Base-by-base conservation (phyloP, 2,329 filamentous ascomycete species). In the Fusarium annulatum region DNA sequence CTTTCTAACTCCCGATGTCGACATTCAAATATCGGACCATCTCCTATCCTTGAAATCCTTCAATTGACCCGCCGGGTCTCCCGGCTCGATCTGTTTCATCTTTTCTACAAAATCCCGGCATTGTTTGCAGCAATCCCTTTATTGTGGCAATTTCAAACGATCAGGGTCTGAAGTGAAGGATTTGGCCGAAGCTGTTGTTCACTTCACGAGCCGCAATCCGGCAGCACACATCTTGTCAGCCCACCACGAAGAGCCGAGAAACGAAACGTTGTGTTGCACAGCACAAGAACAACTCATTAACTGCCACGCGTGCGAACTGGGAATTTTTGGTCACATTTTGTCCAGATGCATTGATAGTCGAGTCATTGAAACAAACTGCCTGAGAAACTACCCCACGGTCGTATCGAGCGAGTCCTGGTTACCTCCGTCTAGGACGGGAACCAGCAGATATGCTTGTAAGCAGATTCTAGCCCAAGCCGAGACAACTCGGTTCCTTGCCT, bases 1-100 rank as follows among this genome's bases (percentile, higher is more conserved):
- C 76, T 76, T 78, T 68, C 43, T 46, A 55, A 63, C 64, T 71
- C 36, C 59, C 60, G 55, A 78, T 78, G 76, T 78, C 76, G 73
- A 78, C 75, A 78, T 78, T 71, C 52, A 71, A 75, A 73, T 69
- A 73, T 76, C 55, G 64, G 61, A 52, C 52, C 57, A 72, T 69
- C 45, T 56, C 58, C 64, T 60, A 26, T 26, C 28, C 61, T 46
- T 30, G 28, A 33, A 26, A 41, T 58, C 39, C 43, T 58, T 56
- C 68, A 45, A 61, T 61, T 48, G 61, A 46, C 46, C 53, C 49
- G 23, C 64, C 61, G 63, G 51, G 58, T 42, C 51, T 62, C 56
- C 71, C 63, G 65, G 55, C 26, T 34, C 58, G 34, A 42, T 52
- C 61, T 57, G 36, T 30, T 49, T 49, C 38, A 55, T 57, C 23